A percentile compares a stretch with the other conserved stretches of the same genome.
Conservation (phyloP, 345 rosid genomes). For the Pistacia vera region DNA sequence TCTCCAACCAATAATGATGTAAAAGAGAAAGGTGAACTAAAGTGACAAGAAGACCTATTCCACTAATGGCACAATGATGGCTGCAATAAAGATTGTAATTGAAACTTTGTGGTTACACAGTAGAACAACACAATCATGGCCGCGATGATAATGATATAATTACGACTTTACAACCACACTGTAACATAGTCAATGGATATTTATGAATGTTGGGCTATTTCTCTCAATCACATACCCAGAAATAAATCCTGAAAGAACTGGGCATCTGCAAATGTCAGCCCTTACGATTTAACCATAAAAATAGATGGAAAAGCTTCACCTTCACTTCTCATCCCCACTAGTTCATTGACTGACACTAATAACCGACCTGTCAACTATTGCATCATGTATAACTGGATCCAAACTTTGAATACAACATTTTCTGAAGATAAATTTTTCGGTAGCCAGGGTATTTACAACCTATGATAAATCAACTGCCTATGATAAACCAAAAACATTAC, state of each 20-base stretch:
- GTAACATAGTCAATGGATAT: neutral
- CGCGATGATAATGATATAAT: neutral
- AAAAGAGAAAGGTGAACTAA: neutral
- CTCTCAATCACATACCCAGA: neutral
- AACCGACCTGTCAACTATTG: too few relatives aligned
- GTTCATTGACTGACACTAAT: neutral
- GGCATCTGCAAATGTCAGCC: too few relatives aligned
- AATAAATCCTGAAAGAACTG: too few relatives aligned
- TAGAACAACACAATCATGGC: neutral
- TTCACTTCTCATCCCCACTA: neutral
- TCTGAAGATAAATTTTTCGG: too few relatives aligned
- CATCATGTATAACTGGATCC: too few relatives aligned
- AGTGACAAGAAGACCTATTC: too few relatives aligned
- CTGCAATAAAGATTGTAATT: neutral
- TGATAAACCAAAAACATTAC: too few relatives aligned
- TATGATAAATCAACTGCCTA: too few relatives aligned
- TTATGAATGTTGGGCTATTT: neutral
- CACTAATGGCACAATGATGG: neutral
- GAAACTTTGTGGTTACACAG: neutral
- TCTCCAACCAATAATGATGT: neutral
- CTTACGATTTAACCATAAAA: too few relatives aligned
- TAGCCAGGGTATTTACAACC: too few relatives aligned
- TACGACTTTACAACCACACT: neutral
- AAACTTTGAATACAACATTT: too few relatives aligned
- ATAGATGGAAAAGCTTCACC: too few relatives aligned